Evolutionary conservation across 2,329 filamentous ascomycete species (phyloP).

Genomic region (Fusarium udum): DNA sequence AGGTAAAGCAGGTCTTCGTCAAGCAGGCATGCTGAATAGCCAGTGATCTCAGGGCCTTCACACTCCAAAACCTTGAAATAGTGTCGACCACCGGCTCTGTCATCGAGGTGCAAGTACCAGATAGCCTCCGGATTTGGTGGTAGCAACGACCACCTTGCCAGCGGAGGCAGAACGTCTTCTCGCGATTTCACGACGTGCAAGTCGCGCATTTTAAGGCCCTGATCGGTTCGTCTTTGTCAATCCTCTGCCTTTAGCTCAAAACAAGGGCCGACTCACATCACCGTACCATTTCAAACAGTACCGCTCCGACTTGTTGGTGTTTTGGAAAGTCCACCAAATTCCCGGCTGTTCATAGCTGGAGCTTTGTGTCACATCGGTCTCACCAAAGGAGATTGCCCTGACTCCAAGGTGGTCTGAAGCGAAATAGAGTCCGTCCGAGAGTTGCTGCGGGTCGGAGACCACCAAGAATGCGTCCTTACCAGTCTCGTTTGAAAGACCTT

Average conservation of each 20-base stretch:
- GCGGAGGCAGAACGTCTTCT: neutral
- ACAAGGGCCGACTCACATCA: neutral
- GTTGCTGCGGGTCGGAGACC: neutral
- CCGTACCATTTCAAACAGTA: neutral
- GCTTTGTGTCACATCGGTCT: neutral
- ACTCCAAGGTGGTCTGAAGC: constrained; percentile 1
- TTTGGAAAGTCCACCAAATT: constrained; percentile 4
- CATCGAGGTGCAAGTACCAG: constrained; percentile 2
- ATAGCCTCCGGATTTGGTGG: neutral
- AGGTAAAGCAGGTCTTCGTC: constrained; percentile 10
- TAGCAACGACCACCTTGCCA: constrained; percentile 3
- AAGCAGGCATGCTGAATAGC: constrained; percentile 10
- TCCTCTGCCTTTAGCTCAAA: no score
- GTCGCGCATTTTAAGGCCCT: constrained; percentile 11
- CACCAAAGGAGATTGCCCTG: neutral
- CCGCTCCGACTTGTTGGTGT: neutral
- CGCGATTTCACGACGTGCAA: neutral
- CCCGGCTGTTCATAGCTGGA: neutral
- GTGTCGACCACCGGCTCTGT: neutral
- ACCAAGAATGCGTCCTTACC: neutral
- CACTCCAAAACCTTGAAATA: constrained; percentile 4
- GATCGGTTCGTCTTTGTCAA: neutral
- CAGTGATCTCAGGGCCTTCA: neutral
- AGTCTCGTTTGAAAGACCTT: neutral
- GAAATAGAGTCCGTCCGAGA: neutral